Percentiles rank a stretch among this genome's conserved stretches.
phyloP scores from a whole-genome alignment of 2,329 filamentous ascomycete species.

The Penicillium sp. region DNA sequence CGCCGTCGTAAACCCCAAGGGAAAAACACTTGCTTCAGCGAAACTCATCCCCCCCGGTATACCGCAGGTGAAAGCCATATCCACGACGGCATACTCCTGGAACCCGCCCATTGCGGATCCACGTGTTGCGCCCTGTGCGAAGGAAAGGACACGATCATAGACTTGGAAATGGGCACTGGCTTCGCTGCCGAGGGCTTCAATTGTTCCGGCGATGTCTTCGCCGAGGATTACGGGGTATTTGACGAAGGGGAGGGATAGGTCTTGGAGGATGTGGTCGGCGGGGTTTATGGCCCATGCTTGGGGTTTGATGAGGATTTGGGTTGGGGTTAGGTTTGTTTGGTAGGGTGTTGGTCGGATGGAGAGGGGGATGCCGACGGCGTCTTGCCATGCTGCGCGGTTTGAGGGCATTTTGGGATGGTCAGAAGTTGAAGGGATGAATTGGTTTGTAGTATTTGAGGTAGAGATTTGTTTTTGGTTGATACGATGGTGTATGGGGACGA shows the following conservation, averaged over 20 bases:
- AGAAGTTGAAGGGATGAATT: neutral
- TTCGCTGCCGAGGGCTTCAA: neutral
- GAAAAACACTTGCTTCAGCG: neutral
- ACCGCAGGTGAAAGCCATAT: neutral
- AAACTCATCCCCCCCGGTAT: neutral
- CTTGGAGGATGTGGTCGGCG: constrained; percentile 14
- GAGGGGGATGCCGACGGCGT: neutral
- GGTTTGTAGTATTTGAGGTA: neutral
- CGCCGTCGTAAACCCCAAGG: neutral
- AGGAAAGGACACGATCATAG: neutral
- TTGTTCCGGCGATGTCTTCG: neutral
- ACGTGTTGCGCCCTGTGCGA: neutral
- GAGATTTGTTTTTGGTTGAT: neutral
- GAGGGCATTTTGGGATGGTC: constrained; percentile 8
- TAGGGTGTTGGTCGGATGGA: constrained; percentile 7
- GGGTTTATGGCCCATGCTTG: constrained; percentile 20
- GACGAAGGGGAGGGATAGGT: constrained; percentile 5
- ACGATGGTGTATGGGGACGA: too few relatives aligned
- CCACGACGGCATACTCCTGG: neutral
- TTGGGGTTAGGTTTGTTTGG: constrained; percentile 7
- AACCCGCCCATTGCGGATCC: neutral
- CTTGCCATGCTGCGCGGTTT: constrained; percentile 17
- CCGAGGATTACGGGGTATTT: neutral
- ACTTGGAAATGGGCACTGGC: neutral
- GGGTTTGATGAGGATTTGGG: constrained; percentile 13